Base-by-base conservation (phyloP, 1,284 basidiomycete genomes). In the Coriolopsis trogii region DNA sequence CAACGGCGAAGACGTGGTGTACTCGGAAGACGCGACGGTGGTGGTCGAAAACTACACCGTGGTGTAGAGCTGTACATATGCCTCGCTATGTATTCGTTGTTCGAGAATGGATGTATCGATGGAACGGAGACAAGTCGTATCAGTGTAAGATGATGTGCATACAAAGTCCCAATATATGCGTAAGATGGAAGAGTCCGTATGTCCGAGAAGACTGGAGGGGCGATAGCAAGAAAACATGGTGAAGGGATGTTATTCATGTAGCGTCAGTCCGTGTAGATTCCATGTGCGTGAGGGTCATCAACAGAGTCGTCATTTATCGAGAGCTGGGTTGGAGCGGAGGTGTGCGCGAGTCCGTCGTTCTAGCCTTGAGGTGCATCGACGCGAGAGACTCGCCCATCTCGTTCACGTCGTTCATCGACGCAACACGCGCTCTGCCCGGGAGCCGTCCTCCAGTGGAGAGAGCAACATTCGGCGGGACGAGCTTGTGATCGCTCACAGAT, bases 1-100 rank as follows among this genome's bases (percentile, higher is more conserved):
- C 8, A 79, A 76, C 20, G 85, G 81, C 6, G 84, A 82, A 18
- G 76, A 81, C 3, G 77, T 82, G 5, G 72, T 74, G n/a, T 95
- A 85, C 71, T 91, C 89, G 13, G 85, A 91, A 60, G 93, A 96
- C 70, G 80, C 84, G 39, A 74, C 87, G 36, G 75, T 93, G 40
- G 77, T 73, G 30, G 77, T 86, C 25, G 92, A 95, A 55, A 82
- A 86, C 64, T 95, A 88, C 67, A 66, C 78, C 39, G 65, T 68
- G 24, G 66, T 64, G 40, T 68, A 63, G 55, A 55, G 21, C 24
- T 41, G 47, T 60, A 43, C 46, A 49, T 49, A 43, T 51, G 52
- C 37, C 49, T 30, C n/a, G 23, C 30, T 56, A 55, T 55, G 55
- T 56, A 60, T 56, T 56, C 52, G 47, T 40, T 42, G 41, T 41